Evolutionary conservation across 495 filamentous ascomycete genomes (phyloP).

Genomic region (Extremus antarcticus): DNA sequence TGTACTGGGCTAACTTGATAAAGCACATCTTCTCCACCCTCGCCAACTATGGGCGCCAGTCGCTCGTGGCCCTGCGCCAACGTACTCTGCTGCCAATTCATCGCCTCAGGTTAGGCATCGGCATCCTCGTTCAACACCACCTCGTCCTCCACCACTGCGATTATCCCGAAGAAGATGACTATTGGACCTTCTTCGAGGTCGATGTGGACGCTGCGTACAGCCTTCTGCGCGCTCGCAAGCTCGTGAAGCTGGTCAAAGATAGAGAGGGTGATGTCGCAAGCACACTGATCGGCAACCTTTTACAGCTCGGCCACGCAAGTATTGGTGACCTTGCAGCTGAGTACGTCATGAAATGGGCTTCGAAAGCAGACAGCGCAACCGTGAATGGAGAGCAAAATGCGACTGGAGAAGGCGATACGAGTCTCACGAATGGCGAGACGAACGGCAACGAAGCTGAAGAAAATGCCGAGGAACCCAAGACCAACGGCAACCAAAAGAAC

Average conservation of each 20-base stretch:
- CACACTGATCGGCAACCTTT: slow-evolving; percentile 58
- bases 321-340: slow-evolving; percentile 34
- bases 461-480: neutral
- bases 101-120: slow-evolving; percentile 66
- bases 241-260: slow-evolving; percentile 60
- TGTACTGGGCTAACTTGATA: slow-evolving; percentile 11
- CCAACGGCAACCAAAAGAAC: too few relatives aligned
- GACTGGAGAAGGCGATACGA: slow-evolving; percentile 6
- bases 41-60: slow-evolving; percentile 63
- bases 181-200: slow-evolving; percentile 62
- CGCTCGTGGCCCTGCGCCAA: slow-evolving; percentile 51
- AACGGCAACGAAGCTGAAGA: neutral
- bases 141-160: slow-evolving; percentile 67
- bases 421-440: slow-evolving; percentile 16
- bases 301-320: slow-evolving; percentile 66
- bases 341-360: neutral
- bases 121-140: slow-evolving; percentile 77
- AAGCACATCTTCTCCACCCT: slow-evolving; percentile 60
- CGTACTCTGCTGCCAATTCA: slow-evolving; percentile 55
- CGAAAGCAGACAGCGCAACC: neutral
- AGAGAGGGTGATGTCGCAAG: slow-evolving; percentile 60
- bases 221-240: slow-evolving; percentile 68
- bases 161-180: slow-evolving; percentile 39
- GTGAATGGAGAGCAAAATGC: neutral
- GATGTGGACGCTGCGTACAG: slow-evolving; percentile 64